phyloP scores from a whole-genome alignment of 148 eudicot species.

The Nyssa sinensis region DNA sequence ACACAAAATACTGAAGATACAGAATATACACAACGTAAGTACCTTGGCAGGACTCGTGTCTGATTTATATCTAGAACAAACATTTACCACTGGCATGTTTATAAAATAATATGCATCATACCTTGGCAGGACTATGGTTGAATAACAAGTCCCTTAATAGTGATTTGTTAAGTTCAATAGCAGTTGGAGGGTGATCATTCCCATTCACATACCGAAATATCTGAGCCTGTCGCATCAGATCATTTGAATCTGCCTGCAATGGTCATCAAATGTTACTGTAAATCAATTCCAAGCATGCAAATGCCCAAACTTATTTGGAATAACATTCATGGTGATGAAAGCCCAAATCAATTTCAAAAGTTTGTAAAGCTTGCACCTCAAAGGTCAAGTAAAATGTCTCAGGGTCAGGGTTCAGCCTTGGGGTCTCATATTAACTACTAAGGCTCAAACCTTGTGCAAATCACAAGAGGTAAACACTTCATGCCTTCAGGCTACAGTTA shows the following conservation, averaged over 20 bases:
- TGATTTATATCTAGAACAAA: neutral
- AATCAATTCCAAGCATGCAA: slow-evolving; percentile 1
- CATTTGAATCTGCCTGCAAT: slow-evolving; percentile 64
- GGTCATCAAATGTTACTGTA: neutral
- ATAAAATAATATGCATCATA: slow-evolving; percentile 16
- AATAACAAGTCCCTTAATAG: slow-evolving; percentile 73
- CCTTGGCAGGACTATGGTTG: slow-evolving; percentile 95
- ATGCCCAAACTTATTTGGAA: neutral
- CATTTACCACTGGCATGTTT: neutral
- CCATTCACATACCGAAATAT: slow-evolving; percentile 76
- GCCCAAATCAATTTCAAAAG: neutral
- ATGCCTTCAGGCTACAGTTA: neutral
- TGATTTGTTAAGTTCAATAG: slow-evolving; percentile 76
- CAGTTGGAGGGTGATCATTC: slow-evolving; percentile 71
- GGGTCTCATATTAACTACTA: neutral
- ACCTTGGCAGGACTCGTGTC: neutral
- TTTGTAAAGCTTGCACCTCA: neutral
- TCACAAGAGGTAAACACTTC: neutral
- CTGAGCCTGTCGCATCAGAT: slow-evolving; percentile 73
- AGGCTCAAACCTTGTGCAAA: neutral
- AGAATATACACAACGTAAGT: neutral
- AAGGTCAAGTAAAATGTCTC: neutral
- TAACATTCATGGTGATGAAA: neutral
- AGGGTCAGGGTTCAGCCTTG: neutral
- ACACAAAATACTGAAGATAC: neutral